A percentile compares a stretch with the other conserved stretches of the same genome.
These are phyloP conservation scores for Triticum timopheevii DNA, from an alignment of 176 grass and related monocot species.

Conservation along the genomic window DNA sequence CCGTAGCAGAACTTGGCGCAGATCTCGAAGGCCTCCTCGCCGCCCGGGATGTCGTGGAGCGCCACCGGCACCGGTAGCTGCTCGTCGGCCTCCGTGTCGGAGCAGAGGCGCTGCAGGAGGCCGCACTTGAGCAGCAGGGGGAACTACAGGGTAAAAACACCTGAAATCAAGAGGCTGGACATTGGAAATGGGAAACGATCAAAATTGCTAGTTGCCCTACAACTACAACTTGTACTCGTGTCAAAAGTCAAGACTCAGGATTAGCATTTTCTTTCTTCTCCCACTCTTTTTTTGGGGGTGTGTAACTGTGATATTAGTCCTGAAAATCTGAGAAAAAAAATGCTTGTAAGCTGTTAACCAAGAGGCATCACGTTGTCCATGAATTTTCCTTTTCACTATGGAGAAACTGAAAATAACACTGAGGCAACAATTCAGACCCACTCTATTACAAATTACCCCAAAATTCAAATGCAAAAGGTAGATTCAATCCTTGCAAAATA, in stretches of 20 bases:
- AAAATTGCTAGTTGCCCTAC: constrained; percentile 31
- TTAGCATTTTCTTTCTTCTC: background rate
- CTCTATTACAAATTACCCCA: background rate
- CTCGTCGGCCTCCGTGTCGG: constrained; percentile 53
- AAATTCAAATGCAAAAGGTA: background rate
- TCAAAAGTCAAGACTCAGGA: background rate
- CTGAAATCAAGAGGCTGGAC: constrained; percentile 85
- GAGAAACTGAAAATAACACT: background rate
- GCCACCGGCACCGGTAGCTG: constrained; percentile 37
- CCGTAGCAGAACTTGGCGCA: constrained; percentile 98
- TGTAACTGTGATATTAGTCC: background rate
- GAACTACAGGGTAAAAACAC: constrained; percentile 95
- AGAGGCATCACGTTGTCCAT: background rate
- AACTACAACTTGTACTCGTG: background rate
- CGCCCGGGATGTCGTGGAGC: constrained; percentile 78
- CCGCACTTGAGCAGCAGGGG: constrained; percentile 95
- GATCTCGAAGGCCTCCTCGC: constrained; percentile 81
- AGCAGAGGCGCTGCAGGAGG: constrained; percentile 76
- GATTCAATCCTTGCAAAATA: background rate
- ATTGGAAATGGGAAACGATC: constrained; percentile 30
- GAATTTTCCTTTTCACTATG: background rate
- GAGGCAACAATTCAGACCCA: background rate
- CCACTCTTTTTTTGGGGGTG: background rate
- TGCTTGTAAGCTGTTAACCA: background rate
- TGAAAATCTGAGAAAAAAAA: background rate